Conservation (phyloP, 208 protist genomes). For the Leishmania martiniquensis region DNA sequence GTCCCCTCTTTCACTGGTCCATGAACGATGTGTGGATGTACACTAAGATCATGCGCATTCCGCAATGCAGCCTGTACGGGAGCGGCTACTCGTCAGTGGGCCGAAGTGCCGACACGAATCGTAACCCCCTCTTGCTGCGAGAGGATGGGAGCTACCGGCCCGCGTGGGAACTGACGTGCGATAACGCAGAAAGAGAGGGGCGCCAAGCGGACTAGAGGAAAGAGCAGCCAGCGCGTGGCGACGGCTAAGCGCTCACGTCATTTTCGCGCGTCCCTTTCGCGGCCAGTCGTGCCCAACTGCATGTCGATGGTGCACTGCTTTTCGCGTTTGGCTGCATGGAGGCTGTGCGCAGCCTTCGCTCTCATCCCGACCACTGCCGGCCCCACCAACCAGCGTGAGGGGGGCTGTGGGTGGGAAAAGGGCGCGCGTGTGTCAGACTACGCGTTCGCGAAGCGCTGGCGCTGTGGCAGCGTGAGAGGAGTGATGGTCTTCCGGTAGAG, state of each 20-base stretch:
- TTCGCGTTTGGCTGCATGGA: neutral
- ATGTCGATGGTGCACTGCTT: neutral
- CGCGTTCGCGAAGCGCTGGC: neutral
- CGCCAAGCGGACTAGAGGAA: neutral
- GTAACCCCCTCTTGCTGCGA: constrained; percentile 57
- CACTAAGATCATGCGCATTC: constrained; percentile 53
- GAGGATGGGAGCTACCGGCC: constrained; percentile 70
- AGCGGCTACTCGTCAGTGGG: constrained; percentile 92
- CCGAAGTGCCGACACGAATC: constrained; percentile 36
- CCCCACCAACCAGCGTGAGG: neutral
- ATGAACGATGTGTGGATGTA: constrained; percentile 86
- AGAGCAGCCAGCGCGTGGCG: neutral
- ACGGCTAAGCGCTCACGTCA: neutral
- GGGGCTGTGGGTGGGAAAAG: too few relatives aligned
- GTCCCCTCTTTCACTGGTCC: constrained; percentile 86
- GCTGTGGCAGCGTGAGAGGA: neutral
- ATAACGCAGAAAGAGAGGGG: constrained; percentile 48
- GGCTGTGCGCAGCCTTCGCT: neutral
- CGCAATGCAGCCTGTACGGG: constrained; percentile 88
- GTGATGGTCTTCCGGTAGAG: neutral
- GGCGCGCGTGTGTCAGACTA: neutral
- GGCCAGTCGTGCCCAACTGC: neutral
- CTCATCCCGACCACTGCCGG: neutral
- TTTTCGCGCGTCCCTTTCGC: neutral
- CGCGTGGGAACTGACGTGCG: constrained; percentile 62